Evolutionary conservation across 352 stramenopile species (phyloP), one percentile per base, ranked within the genome.

Genomic region (Globisporangium cystogenes): DNA sequence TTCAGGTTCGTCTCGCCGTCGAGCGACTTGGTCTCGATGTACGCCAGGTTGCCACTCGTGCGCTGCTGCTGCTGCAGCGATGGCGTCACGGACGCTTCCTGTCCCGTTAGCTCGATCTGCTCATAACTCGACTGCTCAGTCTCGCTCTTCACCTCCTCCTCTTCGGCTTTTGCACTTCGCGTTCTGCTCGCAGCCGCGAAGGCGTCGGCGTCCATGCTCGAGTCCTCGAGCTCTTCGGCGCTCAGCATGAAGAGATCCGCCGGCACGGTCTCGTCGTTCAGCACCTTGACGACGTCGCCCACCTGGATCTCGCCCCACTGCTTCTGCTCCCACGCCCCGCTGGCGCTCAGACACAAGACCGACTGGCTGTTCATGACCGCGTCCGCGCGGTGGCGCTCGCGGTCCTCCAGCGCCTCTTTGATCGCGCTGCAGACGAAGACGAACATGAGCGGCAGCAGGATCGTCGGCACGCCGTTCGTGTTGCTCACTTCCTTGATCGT

Each of bases 1-100:
- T 93, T 93, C 7, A 93, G 59, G 31, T 93, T 91, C 14, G 83
- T 93, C 60, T 93, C 83, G 14, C 83, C 83, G 51, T 93, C 83
- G 27, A 93, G 56, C 12, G 81, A 90, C 57, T 93, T 93, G 29
- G 83, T 93, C 53, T 93, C 82, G 42, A 93, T 78, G 52, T 95
- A 96, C 26, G 76, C 83, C 20, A 90, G 47, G 48, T 71, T 76
- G 12, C 65, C 71, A 21, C 66, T 59, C 7, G 49, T 57, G 31
- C 42, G 43, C 21, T 56, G 45, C 35, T 66, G 39, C 31, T 62
- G 44, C 35, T 66, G 39, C 31, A 60, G 44, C 33, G 33, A 39
- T 6, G 33, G 33, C 14, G 33, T 7, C 12, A 5, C 14, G 18
- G 12, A 39, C 33, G 14, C 33, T 36, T 63, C n/a, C 12, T 37